Evolutionary conservation across 2,329 filamentous ascomycete species (phyloP).

Genomic region (Penicillium sp.): DNA sequence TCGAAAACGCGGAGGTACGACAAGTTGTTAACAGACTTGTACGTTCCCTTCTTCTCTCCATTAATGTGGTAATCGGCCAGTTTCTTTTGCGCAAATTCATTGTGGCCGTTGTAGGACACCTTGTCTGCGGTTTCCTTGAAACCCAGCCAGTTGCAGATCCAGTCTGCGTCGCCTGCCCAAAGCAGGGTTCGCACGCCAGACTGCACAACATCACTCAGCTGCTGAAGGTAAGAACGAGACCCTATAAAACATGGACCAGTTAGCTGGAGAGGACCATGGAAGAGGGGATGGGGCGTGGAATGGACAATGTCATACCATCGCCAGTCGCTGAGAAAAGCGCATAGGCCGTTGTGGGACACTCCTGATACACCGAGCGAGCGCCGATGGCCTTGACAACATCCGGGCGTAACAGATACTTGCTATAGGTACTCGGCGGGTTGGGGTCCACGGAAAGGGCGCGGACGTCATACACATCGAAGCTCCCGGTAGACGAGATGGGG

Average conservation of each 20-base stretch:
- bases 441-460: constrained; percentile 44
- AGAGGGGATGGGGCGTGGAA: background rate
- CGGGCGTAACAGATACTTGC: constrained; percentile 45
- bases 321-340: constrained; percentile 48
- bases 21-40: constrained; percentile 57
- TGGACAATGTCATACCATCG: constrained; percentile 36
- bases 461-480: constrained; percentile 53
- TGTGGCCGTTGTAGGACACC: constrained; percentile 54
- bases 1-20: constrained; percentile 56
- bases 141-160: constrained; percentile 65
- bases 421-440: constrained; percentile 49
- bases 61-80: constrained; percentile 54
- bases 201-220: constrained; percentile 53
- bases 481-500: constrained; percentile 31
- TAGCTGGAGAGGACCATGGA: no score
- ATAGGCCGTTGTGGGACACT: constrained; percentile 47
- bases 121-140: constrained; percentile 50
- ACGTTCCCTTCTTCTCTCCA: constrained; percentile 55
- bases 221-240: constrained; percentile 51
- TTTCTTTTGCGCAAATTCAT: constrained; percentile 56
- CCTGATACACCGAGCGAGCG: constrained; percentile 47
- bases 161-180: constrained; percentile 64
- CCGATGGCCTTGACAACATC: constrained; percentile 52
- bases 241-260: constrained; percentile 28
- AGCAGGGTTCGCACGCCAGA: constrained; percentile 56